A percentile compares a stretch with the other conserved stretches of the same genome.
Conservation (phyloP, 495 filamentous ascomycete species). For the Entonaema liquescens region DNA sequence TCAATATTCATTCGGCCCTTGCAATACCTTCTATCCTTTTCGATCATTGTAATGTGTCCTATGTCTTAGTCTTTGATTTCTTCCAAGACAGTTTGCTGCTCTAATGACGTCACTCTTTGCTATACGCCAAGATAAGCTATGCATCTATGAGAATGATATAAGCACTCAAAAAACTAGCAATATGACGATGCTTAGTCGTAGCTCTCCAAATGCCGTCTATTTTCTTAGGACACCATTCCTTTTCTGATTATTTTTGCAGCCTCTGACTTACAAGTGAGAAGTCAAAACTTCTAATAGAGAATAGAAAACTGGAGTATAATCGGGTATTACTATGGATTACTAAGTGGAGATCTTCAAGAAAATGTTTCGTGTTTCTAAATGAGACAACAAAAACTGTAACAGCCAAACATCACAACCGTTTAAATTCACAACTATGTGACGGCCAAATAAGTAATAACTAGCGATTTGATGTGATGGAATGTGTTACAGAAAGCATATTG, state of each 20-base stretch:
- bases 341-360: constrained; percentile 10
- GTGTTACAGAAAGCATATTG: not conserved
- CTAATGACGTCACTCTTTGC: not conserved
- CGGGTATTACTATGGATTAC: not conserved
- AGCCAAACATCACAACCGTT: not conserved
- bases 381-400: not conserved
- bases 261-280: too few relatives aligned
- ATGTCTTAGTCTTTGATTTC: not conserved
- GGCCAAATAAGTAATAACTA: not conserved
- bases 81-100: not conserved
- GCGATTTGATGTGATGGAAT: not conserved
- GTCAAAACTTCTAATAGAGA: not conserved
- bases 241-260: not conserved
- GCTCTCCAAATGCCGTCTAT: too few relatives aligned
- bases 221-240: not conserved
- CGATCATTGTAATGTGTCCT: not conserved
- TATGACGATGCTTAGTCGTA: not conserved
- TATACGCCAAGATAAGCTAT: not conserved
- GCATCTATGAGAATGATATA: not conserved
- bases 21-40: not conserved
- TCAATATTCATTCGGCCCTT: not conserved
- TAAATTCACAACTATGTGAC: not conserved
- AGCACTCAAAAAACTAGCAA: not conserved
- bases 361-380: constrained; percentile 13
- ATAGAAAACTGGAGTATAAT: not conserved